Base-by-base conservation (phyloP, 2,329 filamentous ascomycete species). In the Aspergillus sp. region DNA sequence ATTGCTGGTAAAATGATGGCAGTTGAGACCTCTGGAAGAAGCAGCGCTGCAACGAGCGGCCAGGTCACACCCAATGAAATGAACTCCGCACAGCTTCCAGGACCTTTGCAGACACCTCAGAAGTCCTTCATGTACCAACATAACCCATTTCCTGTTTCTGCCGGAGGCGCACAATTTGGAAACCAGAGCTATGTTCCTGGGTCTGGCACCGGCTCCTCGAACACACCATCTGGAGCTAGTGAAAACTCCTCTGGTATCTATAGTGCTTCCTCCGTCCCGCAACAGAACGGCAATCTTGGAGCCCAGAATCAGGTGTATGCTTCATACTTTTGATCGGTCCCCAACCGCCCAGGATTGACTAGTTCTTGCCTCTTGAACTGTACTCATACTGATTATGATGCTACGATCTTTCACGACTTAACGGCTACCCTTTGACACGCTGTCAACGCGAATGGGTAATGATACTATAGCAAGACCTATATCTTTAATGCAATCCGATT, bases 1-100 rank as follows among this genome's bases (percentile, higher is more conserved):
- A 96, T 98, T 68, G 88, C 90, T 71, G 89, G 89, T 72, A 98
- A 98, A 82, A 90, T 99, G 57, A 77, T 82, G 68, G 82, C 83
- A 52, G 77, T 79, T 46, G 84, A 86, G 56, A 72, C 72, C 41
- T 70, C 69, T 45, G 69, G 70, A 21, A 74, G 77, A 49, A 70
- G 70, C 51, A 76, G 72, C 57, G 72, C 71, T 50, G 67, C 70
- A 46, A 73, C 71, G 17, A 77, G 68, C 56, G 74, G 73, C 15
- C 72, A 75, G 49, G 68, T 69, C 4, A 75, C 75, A 15, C 71
- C 76, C 4, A 77, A 76, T 51, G 73, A 77, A 33, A 67, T 73
- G 64, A 70, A 68, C 19, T 71, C 72, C 44, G 59, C 70, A 35
- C 77, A 72, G 65, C 62, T 70, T 58, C 72, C 70, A 52, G 71